Conservation (phyloP, 1,284 basidiomycete species). For the Neolentinus lepideus region DNA sequence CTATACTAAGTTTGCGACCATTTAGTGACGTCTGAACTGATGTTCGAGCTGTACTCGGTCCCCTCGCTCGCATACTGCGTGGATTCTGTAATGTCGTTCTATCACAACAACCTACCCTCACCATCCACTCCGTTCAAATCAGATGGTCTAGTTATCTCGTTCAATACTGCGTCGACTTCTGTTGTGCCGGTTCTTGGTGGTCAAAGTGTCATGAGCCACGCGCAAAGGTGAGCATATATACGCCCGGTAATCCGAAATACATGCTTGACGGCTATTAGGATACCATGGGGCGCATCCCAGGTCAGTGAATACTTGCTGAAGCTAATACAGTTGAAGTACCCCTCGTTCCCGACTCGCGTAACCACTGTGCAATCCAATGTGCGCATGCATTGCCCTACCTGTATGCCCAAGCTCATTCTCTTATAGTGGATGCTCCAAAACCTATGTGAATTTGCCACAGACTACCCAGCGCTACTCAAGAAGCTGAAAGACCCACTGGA, state of each 20-base stretch:
- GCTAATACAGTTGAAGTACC: constrained; percentile 93
- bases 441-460: constrained; percentile 79
- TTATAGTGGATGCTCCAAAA: constrained; percentile 83
- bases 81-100: constrained; percentile 92
- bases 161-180: constrained; percentile 82
- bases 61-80: constrained; percentile 87
- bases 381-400: constrained; percentile 13
- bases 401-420: not conserved
- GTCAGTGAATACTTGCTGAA: constrained; percentile 90
- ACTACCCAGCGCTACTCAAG: constrained; percentile 70
- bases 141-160: constrained; percentile 80
- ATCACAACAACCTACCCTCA: constrained; percentile 53
- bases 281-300: constrained; percentile 91
- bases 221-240: constrained; percentile 60
- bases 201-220: constrained; percentile 72
- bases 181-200: constrained; percentile 83
- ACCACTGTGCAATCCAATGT: constrained; percentile 50
- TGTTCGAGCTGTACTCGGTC: constrained; percentile 92
- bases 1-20: not conserved
- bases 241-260: not conserved
- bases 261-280: constrained; percentile 37
- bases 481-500: constrained; percentile 55
- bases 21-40: constrained; percentile 88
- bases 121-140: constrained; percentile 32
- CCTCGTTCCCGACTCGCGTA: constrained; percentile 72